phyloP scores from a whole-genome alignment of 345 rosid species.

The Eutrema japonicum region DNA sequence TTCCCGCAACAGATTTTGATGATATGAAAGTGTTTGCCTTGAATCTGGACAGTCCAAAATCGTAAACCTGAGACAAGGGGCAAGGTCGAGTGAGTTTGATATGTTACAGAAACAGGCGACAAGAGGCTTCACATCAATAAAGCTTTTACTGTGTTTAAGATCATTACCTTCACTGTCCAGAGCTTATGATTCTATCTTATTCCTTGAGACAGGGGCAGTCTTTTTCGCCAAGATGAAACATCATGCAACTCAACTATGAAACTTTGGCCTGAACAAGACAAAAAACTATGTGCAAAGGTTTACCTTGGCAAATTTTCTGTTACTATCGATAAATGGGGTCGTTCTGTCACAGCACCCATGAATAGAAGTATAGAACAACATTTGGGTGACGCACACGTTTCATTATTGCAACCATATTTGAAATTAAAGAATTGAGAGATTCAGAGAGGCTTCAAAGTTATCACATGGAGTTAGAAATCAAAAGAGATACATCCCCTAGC shows the following conservation, averaged over 20 bases:
- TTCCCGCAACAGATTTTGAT: conserved; percentile 97
- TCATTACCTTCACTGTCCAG: conserved; percentile 89
- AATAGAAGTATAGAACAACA: conserved; percentile 96
- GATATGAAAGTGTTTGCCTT: conserved; percentile 86
- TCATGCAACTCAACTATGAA: conserved; percentile 8
- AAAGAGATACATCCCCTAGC: neutral
- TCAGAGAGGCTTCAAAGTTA: conserved; percentile 7
- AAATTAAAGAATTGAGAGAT: conserved; percentile 4
- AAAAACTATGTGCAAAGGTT: neutral
- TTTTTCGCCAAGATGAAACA: conserved; percentile 31
- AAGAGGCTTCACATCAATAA: neutral
- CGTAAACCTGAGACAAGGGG: conserved; percentile 64
- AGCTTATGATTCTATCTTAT: conserved; percentile 51
- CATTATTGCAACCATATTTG: conserved; percentile 85
- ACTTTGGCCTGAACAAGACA: neutral
- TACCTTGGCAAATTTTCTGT: conserved; percentile 95
- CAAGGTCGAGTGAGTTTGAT: neutral
- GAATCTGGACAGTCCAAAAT: conserved; percentile 95
- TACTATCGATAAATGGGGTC: conserved; percentile 83
- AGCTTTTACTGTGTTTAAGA: neutral
- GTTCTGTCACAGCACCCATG: conserved; percentile 98
- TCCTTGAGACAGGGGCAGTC: no score
- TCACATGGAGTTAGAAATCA: neutral
- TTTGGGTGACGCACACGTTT: conserved; percentile 97
- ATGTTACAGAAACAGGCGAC: neutral